A percentile compares a stretch with the other conserved stretches of the same genome.
Evolutionary conservation across 2,329 filamentous ascomycete species (phyloP).

Genomic region (Cordyceps fumosorosea): DNA sequence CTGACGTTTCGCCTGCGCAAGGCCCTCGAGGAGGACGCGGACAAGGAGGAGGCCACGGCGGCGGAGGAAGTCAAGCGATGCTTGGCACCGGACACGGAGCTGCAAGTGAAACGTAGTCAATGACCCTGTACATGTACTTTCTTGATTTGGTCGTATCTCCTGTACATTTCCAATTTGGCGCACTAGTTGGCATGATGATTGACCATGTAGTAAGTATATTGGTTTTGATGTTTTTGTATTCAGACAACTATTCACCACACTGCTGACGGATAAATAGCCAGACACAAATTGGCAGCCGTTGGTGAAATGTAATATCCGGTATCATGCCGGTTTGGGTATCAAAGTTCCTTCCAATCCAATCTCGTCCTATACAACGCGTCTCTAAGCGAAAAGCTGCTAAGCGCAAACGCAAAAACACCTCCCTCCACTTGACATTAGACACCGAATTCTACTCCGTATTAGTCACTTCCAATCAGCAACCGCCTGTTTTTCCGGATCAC

Average conservation of each 20-base stretch:
- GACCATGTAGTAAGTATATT: not conserved
- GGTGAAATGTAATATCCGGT: not conserved
- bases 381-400: not conserved
- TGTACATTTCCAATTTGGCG: not conserved
- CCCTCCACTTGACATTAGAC: not conserved
- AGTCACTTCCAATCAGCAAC: slow-evolving; percentile 36
- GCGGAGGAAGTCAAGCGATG: not conserved
- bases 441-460: not conserved
- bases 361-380: not conserved
- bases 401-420: not conserved
- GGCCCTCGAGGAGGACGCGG: slow-evolving; percentile 19
- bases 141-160: not conserved
- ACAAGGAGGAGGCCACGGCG: slow-evolving; percentile 14
- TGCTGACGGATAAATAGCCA: too few species aligned
- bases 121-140: not conserved
- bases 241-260: too few species aligned
- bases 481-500: slow-evolving; percentile 55
- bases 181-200: not conserved
- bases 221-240: not conserved
- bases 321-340: not conserved
- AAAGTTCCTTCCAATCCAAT: not conserved
- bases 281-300: too few species aligned
- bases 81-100: not conserved
- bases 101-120: not conserved
- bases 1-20: slow-evolving; percentile 47